These are phyloP conservation scores for Arthroderma uncinatum DNA, from an alignment of 2,329 filamentous ascomycete species.

Conservation along the genomic window DNA sequence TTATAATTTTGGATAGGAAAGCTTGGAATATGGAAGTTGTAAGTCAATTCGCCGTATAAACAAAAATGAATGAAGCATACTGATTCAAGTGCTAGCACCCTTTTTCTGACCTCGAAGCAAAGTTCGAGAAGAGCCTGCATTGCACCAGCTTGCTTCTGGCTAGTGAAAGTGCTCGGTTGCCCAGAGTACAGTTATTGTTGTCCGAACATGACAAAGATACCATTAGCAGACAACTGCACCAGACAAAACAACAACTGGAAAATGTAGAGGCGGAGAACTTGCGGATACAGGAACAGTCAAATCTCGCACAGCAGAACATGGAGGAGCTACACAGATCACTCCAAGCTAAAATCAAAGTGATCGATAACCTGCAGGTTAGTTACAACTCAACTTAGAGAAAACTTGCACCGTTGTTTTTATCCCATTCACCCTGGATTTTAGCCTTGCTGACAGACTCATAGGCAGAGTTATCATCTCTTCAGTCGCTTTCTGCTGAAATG, in stretches of 20 bases:
- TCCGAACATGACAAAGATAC: constrained; percentile 9
- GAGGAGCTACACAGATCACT: constrained; percentile 22
- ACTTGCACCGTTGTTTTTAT: constrained; percentile 22
- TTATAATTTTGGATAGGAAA: background rate
- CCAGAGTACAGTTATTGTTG: constrained; percentile 3
- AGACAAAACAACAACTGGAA: background rate
- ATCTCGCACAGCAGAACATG: background rate
- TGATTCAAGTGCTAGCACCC: background rate
- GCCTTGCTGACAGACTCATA: background rate
- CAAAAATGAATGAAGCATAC: background rate
- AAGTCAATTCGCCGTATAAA: background rate
- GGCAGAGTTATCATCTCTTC: constrained; percentile 56
- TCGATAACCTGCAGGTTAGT: constrained; percentile 44
- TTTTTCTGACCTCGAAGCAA: constrained; percentile 4
- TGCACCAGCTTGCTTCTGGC: background rate
- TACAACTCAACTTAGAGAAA: no score
- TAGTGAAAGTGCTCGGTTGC: constrained; percentile 6
- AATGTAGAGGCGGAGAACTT: background rate
- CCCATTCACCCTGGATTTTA: background rate
- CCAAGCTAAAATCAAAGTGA: constrained; percentile 42
- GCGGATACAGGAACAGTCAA: background rate
- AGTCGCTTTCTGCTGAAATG: constrained; percentile 55
- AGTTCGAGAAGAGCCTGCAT: constrained; percentile 4
- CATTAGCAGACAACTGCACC: background rate
- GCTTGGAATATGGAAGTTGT: background rate